Percentiles rank a stretch among this genome's conserved stretches.
Conservation (phyloP, 1,284 basidiomycete genomes). For the Boletus austroedulis region DNA sequence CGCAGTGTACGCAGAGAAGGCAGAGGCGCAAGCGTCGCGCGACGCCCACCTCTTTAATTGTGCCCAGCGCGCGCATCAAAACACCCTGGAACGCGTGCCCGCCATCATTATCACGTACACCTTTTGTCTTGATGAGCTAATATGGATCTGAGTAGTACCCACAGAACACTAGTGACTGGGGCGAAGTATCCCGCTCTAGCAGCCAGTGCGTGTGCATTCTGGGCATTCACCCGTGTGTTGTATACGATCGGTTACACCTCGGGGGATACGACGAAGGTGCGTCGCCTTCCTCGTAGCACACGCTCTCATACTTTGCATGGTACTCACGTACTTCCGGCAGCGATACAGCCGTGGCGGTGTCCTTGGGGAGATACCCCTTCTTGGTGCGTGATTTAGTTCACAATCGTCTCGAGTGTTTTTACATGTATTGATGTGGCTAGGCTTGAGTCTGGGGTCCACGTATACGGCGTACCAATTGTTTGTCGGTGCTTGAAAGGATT, state of each 20-base stretch:
- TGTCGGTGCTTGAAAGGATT: background rate
- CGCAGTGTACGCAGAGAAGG: conserved; percentile 41
- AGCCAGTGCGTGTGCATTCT: conserved; percentile 31
- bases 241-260: conserved; percentile 36
- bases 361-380: conserved; percentile 13
- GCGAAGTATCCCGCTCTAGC: conserved; percentile 35
- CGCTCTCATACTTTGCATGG: background rate
- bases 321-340: conserved; percentile 7
- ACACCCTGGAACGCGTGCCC: conserved; percentile 40
- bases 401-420: no score
- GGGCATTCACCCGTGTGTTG: conserved; percentile 36
- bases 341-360: conserved; percentile 18
- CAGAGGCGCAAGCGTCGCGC: conserved; percentile 32
- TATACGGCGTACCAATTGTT: conserved; percentile 6
- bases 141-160: background rate
- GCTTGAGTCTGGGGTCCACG: conserved; percentile 7
- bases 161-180: conserved; percentile 35
- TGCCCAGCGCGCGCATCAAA: conserved; percentile 42
- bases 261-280: conserved; percentile 32
- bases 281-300: background rate
- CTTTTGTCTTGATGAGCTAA: no score
- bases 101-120: conserved; percentile 15
- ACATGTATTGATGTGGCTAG: background rate
- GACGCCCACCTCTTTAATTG: conserved; percentile 38
- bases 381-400: conserved; percentile 12